phyloP scores from a whole-genome alignment of 2,329 filamentous ascomycete genomes.

The Pseudocercospora cruenta region DNA sequence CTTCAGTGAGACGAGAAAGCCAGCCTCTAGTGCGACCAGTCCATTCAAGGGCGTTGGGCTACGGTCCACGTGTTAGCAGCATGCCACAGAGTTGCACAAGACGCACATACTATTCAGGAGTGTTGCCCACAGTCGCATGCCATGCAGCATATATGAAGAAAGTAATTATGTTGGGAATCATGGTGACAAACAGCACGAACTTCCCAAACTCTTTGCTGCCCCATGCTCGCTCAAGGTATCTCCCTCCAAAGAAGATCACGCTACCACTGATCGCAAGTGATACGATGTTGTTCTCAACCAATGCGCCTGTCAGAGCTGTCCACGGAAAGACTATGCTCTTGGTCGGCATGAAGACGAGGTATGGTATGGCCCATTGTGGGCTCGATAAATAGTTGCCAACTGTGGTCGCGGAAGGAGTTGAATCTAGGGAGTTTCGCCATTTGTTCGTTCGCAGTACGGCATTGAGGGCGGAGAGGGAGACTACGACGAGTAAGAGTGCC shows the following conservation, averaged over 20 bases:
- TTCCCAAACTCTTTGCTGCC: slow-evolving; percentile 89
- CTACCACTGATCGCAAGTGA: slow-evolving; percentile 76
- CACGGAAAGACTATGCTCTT: slow-evolving; percentile 86
- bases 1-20: slow-evolving; percentile 95
- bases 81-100: neutral
- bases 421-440: slow-evolving; percentile 51
- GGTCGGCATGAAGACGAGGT: slow-evolving; percentile 83
- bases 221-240: slow-evolving; percentile 96
- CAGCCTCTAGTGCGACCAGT: slow-evolving; percentile 84
- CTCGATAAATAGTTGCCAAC: slow-evolving; percentile 40
- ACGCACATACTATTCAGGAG: slow-evolving; percentile 66
- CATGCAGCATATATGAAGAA: slow-evolving; percentile 75
- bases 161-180: slow-evolving; percentile 78
- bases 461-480: slow-evolving; percentile 80
- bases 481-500: slow-evolving; percentile 72
- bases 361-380: slow-evolving; percentile 61
- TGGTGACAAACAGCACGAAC: slow-evolving; percentile 75
- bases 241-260: slow-evolving; percentile 87
- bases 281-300: slow-evolving; percentile 92
- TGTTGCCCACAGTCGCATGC: slow-evolving; percentile 68
- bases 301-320: slow-evolving; percentile 82
- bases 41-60: slow-evolving; percentile 81
- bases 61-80: slow-evolving; percentile 9
- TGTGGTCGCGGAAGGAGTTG: slow-evolving; percentile 23
- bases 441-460: slow-evolving; percentile 74